Conservation (phyloP, 371 early-diverging fungal genomes). For the Mucor circinelloides region DNA sequence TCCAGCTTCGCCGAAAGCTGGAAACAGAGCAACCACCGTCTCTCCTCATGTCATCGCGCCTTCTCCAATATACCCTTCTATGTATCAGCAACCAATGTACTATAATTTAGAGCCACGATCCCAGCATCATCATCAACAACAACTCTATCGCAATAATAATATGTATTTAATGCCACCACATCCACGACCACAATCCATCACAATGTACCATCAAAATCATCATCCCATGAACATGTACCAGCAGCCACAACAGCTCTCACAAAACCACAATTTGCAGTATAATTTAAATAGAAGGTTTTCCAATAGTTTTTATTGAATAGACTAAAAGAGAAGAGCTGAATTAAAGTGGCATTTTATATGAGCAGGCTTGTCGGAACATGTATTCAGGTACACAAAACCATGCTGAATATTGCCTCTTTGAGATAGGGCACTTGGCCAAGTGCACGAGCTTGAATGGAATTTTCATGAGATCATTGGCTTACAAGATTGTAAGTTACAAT, state of each 20-base stretch:
- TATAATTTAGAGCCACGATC: not conserved
- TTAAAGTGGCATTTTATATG: no score
- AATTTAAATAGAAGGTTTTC: not conserved
- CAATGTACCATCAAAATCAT: not conserved
- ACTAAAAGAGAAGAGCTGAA: no score
- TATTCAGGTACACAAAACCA: not conserved
- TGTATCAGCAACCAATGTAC: not conserved
- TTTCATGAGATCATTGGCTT: not conserved
- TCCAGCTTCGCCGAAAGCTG: not conserved
- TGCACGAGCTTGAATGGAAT: conserved; percentile 8
- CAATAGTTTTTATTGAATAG: not conserved
- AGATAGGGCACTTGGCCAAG: conserved; percentile 5
- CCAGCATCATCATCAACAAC: not conserved
- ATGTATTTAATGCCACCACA: not conserved
- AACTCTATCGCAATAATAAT: not conserved
- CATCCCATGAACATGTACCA: not conserved
- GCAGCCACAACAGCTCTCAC: not conserved
- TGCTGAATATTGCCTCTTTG: conserved; percentile 10
- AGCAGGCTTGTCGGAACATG: no score
- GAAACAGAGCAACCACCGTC: not conserved
- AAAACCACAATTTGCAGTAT: not conserved
- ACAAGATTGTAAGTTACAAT: not conserved
- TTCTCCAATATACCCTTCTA: not conserved
- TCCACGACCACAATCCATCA: not conserved
- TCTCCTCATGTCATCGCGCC: not conserved